phyloP scores from a whole-genome alignment of 352 stramenopile species.

The Phytophthora constricta region DNA sequence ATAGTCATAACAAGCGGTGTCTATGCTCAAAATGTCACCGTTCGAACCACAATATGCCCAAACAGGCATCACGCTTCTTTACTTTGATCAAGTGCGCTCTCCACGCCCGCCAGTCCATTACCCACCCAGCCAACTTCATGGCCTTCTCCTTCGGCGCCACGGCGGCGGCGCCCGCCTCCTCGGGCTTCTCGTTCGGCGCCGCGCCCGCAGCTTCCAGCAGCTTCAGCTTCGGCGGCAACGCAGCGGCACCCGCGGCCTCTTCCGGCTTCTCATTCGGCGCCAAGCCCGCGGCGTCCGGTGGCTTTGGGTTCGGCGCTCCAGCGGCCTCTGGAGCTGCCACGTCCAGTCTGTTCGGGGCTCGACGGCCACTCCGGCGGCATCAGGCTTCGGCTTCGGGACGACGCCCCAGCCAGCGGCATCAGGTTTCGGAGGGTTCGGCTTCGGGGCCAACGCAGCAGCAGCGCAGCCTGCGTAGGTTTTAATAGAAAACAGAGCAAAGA shows the following conservation, averaged over 20 bases:
- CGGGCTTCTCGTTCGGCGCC: slow-evolving; percentile 37
- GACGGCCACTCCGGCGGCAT: slow-evolving; percentile 5
- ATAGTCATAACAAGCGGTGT: no score
- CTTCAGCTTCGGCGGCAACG: slow-evolving; percentile 19
- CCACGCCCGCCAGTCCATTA: slow-evolving; percentile 1
- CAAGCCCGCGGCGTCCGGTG: slow-evolving; percentile 20
- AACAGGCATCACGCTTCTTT: neutral
- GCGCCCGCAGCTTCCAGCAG: slow-evolving; percentile 22
- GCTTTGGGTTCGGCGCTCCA: slow-evolving; percentile 33
- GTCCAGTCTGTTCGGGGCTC: slow-evolving; percentile 33
- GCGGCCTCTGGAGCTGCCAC: slow-evolving; percentile 10
- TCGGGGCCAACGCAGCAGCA: slow-evolving; percentile 11
- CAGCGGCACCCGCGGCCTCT: slow-evolving; percentile 13
- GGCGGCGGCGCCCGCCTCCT: slow-evolving; percentile 2
- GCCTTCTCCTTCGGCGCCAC: slow-evolving; percentile 38
- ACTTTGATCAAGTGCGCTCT: neutral
- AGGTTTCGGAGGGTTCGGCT: slow-evolving; percentile 19
- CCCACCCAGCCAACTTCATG: slow-evolving; percentile 16
- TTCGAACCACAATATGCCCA: neutral
- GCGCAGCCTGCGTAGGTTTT: slow-evolving; percentile 27
- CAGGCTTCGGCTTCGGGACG: slow-evolving; percentile 28
- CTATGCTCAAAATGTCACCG: neutral
- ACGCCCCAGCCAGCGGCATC: neutral
- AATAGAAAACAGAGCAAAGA: neutral
- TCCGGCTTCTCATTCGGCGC: slow-evolving; percentile 45